Percentiles rank a stretch among this genome's conserved stretches.
Evolutionary conservation across 495 filamentous ascomycete genomes (phyloP).

Genomic region (Penicillium angulare): DNA sequence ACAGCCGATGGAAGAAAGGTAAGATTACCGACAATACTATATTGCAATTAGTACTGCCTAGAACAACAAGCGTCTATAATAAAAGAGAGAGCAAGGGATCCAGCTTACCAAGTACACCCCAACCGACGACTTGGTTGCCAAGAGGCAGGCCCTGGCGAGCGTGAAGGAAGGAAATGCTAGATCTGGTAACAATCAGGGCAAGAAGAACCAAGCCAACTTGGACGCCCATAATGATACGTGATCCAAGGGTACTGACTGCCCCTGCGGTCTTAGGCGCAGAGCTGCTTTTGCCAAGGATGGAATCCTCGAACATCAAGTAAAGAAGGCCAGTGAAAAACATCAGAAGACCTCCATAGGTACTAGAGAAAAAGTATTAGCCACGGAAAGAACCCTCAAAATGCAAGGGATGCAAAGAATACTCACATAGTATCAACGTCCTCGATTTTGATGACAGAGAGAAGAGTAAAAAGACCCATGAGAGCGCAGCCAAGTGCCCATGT

Average conservation of each 20-base stretch:
- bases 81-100: neutral
- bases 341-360: slow-evolving; percentile 69
- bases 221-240: slow-evolving; percentile 54
- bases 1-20: slow-evolving; percentile 77
- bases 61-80: neutral
- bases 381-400: neutral
- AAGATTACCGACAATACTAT: slow-evolving; percentile 72
- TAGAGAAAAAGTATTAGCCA: slow-evolving; percentile 40
- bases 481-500: slow-evolving; percentile 77
- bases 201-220: slow-evolving; percentile 82
- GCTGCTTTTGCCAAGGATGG: slow-evolving; percentile 44
- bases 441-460: slow-evolving; percentile 80
- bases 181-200: slow-evolving; percentile 81
- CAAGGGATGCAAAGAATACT: slow-evolving; percentile 22
- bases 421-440: slow-evolving; percentile 80
- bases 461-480: slow-evolving; percentile 86
- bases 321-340: slow-evolving; percentile 77
- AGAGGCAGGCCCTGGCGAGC: slow-evolving; percentile 83
- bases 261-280: slow-evolving; percentile 18
- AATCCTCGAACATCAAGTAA: slow-evolving; percentile 81
- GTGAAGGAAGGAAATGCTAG: slow-evolving; percentile 77
- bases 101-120: slow-evolving; percentile 73
- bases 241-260: slow-evolving; percentile 39
- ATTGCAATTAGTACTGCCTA: slow-evolving; percentile 6
- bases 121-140: slow-evolving; percentile 86